Percentiles rank a stretch among this genome's conserved stretches.
These are phyloP conservation scores for Solanum chiquidenum DNA, from an alignment of 257 asterid species.

Conservation along the genomic window DNA sequence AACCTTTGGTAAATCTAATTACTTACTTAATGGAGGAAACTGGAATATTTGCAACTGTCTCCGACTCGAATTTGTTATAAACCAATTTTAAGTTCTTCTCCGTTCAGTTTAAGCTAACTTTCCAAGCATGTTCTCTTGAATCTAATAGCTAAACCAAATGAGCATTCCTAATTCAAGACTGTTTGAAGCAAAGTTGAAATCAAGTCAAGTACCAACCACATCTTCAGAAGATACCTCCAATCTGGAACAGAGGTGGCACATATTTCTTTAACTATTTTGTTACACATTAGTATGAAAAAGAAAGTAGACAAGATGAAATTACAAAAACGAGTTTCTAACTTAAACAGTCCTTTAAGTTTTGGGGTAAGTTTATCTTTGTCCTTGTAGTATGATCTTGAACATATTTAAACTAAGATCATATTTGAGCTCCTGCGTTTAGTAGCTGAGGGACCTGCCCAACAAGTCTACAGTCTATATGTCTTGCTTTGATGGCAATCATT, in stretches of 20 bases:
- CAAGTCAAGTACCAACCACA: not conserved
- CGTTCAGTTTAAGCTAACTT: not conserved
- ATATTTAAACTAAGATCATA: not conserved
- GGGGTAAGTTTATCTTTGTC: not conserved
- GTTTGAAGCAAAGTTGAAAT: not conserved
- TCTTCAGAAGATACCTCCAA: not conserved
- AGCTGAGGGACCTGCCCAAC: not conserved
- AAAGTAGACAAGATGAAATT: not conserved
- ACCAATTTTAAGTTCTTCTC: not conserved
- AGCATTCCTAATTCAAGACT: not conserved
- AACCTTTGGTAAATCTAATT: not conserved
- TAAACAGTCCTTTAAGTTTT: not conserved
- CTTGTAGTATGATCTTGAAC: not conserved
- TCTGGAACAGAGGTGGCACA: not conserved
- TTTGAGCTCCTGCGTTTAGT: not conserved
- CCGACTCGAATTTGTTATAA: not conserved
- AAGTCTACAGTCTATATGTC: not conserved
- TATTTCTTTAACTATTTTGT: not conserved
- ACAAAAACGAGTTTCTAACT: not conserved
- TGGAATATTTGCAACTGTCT: not conserved
- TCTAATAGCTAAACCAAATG: not conserved
- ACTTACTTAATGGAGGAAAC: not conserved
- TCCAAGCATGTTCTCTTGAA: not conserved
- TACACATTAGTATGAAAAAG: not conserved
- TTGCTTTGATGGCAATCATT: not conserved